Evolutionary conservation across 2,329 filamentous ascomycete genomes (phyloP).

Genomic region (Arthrobotrys megalospora): DNA sequence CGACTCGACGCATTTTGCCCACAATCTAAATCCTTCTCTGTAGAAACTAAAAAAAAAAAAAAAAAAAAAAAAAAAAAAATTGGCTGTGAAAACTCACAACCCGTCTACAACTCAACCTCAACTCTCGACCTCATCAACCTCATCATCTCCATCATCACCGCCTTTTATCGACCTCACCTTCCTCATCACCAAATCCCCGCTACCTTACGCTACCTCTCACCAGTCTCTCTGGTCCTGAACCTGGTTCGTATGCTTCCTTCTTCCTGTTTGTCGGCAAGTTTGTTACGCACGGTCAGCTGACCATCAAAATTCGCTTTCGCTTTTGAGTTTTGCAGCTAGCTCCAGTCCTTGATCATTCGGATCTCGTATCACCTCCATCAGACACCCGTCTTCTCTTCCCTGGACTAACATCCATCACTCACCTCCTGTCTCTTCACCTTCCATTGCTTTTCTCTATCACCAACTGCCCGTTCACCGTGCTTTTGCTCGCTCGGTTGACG

Average conservation of each 20-base stretch:
- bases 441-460: slow-evolving; percentile 1
- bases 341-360: slow-evolving; percentile 29
- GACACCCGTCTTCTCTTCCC: background rate
- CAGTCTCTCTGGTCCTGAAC: background rate
- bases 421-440: background rate
- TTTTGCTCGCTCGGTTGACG: slow-evolving; percentile 32
- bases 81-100: background rate
- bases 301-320: slow-evolving; percentile 35
- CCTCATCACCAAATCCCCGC: background rate
- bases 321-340: slow-evolving; percentile 42
- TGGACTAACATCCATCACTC: slow-evolving; percentile 1
- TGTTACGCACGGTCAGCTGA: slow-evolving; percentile 60
- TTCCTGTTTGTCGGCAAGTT: slow-evolving; percentile 14
- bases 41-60: background rate
- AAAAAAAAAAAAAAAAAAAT: slow-evolving; percentile 7
- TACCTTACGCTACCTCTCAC: background rate
- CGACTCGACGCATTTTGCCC: slow-evolving; percentile 15
- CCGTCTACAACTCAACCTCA: slow-evolving; percentile 4
- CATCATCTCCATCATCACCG: slow-evolving; percentile 3
- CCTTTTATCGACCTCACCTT: background rate
- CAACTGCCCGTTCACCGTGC: slow-evolving; percentile 11
- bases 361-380: slow-evolving; percentile 37
- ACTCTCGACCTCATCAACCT: background rate
- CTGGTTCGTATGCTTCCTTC: background rate
- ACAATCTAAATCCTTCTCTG: background rate